Conservation (phyloP, 805 yeast genomes). For the Metschnikowia chrysomelidarum region DNA sequence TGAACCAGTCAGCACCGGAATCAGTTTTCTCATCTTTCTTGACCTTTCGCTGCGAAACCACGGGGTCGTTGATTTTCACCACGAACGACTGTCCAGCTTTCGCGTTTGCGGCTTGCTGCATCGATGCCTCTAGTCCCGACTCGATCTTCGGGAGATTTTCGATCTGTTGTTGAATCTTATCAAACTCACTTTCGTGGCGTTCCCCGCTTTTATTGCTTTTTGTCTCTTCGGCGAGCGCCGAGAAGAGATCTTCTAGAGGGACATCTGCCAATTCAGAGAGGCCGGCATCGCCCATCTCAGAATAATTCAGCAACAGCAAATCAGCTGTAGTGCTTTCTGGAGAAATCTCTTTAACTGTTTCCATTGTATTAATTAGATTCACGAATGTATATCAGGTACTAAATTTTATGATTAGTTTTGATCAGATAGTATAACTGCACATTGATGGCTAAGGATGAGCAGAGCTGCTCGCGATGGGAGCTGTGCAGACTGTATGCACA, state of each 20-base stretch:
- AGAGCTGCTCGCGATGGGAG: too few relatives aligned
- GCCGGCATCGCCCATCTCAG: constrained; percentile 7
- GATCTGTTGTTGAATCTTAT: constrained; percentile 33
- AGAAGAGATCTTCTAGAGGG: constrained; percentile 34
- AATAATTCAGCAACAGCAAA: constrained; percentile 21
- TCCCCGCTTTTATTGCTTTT: constrained; percentile 12
- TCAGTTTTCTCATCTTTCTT: constrained; percentile 17
- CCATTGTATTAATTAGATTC: constrained; percentile 15
- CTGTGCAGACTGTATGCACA: too few relatives aligned
- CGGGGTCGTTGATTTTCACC: constrained; percentile 36
- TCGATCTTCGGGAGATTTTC: constrained; percentile 42
- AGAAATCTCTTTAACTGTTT: constrained; percentile 26
- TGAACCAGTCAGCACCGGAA: constrained; percentile 21
- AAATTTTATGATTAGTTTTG: too few relatives aligned
- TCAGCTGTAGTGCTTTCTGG: constrained; percentile 27
- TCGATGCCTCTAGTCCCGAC: constrained; percentile 25
- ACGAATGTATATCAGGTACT: neutral
- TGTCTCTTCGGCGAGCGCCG: constrained; percentile 28
- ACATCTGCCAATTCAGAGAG: constrained; percentile 9
- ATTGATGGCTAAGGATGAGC: too few relatives aligned
- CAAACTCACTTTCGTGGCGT: constrained; percentile 18
- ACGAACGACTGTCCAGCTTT: constrained; percentile 20
- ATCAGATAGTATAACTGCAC: too few relatives aligned
- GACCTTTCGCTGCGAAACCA: constrained; percentile 4
- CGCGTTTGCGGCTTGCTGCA: constrained; percentile 12